These are phyloP conservation scores for Karstenula rhodostoma DNA, from an alignment of 2,329 filamentous ascomycete species.

Conservation along the genomic window DNA sequence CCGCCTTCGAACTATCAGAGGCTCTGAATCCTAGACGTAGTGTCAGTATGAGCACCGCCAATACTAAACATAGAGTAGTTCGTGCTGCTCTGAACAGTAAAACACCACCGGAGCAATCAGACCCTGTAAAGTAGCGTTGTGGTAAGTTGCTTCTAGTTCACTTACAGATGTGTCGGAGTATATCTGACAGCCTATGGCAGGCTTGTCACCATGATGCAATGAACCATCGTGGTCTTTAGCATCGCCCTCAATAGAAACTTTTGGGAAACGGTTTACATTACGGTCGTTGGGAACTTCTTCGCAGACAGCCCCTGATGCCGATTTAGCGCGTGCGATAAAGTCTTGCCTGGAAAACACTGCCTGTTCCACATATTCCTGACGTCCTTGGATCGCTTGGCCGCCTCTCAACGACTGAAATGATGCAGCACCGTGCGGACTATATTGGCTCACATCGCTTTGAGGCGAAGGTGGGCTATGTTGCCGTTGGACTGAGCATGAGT, in stretches of 20 bases:
- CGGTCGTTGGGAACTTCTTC: not conserved
- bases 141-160: not conserved
- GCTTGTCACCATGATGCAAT: not conserved
- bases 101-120: too few relatives aligned
- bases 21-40: not conserved
- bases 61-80: not conserved
- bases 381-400: not conserved
- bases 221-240: not conserved
- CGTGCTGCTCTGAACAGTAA: not conserved
- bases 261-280: not conserved
- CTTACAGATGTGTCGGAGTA: not conserved
- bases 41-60: not conserved
- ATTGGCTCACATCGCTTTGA: not conserved
- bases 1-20: not conserved
- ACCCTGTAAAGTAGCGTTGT: not conserved
- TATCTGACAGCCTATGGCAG: not conserved
- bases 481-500: not conserved
- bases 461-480: not conserved
- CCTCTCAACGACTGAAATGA: not conserved
- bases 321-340: not conserved
- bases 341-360: not conserved
- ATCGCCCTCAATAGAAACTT: not conserved
- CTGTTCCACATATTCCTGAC: not conserved
- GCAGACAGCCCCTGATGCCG: not conserved
- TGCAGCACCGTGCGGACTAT: not conserved